Conservation (phyloP, 2,329 filamentous ascomycete species). For the Paraconiothyrium brasiliense region DNA sequence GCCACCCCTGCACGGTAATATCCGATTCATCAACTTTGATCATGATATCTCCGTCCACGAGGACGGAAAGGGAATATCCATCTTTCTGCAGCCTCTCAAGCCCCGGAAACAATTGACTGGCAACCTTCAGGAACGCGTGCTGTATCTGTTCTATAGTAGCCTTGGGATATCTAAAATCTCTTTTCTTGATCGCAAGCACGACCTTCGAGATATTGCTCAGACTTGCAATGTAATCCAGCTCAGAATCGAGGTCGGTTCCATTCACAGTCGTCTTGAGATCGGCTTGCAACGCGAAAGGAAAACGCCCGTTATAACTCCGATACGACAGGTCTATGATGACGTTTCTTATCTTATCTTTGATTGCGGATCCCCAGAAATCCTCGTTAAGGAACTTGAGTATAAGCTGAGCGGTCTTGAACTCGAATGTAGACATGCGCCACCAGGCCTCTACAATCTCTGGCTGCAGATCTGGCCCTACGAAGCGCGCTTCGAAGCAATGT, state of each 20-base stretch:
- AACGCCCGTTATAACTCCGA: neutral
- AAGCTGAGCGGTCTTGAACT: neutral
- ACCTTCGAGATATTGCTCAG: neutral
- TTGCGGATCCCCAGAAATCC: neutral
- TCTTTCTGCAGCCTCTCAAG: constrained; percentile 5
- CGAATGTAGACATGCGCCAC: constrained; percentile 9
- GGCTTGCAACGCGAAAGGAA: too few species aligned
- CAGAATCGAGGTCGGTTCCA: constrained; percentile 1
- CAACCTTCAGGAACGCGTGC: neutral
- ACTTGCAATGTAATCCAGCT: neutral
- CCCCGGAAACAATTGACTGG: neutral
- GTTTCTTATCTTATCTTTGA: neutral
- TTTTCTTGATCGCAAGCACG: constrained; percentile 3
- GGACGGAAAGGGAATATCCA: constrained; percentile 1
- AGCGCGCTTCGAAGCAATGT: constrained; percentile 10
- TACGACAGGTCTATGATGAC: neutral
- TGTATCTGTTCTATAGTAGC: neutral
- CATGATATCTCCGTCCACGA: constrained; percentile 1
- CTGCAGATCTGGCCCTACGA: neutral
- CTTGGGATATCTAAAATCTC: neutral
- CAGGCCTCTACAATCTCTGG: constrained; percentile 6
- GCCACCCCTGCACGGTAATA: neutral
- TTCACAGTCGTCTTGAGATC: neutral
- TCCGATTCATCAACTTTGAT: neutral
- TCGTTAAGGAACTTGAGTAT: neutral